A percentile compares a stretch with the other conserved stretches of the same genome.
phyloP scores from a whole-genome alignment of 441 rosid genomes.

The Populus tomentosa region DNA sequence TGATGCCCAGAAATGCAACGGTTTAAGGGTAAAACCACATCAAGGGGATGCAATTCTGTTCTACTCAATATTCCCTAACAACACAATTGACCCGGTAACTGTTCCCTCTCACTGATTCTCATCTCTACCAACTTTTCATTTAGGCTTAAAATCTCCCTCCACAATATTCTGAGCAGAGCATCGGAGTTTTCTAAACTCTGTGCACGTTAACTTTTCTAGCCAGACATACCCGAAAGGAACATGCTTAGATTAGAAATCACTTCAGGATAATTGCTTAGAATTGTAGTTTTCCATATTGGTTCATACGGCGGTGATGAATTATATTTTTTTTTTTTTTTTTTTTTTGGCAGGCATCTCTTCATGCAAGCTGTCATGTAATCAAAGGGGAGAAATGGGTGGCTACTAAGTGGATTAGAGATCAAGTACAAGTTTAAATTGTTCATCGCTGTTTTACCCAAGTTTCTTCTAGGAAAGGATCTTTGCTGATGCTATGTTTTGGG shows the following conservation, averaged over 20 bases:
- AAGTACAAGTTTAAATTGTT: slow-evolving; percentile 27
- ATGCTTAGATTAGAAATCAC: not conserved
- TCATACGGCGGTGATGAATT: too few species aligned
- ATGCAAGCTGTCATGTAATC: slow-evolving; percentile 78
- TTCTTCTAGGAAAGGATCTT: too few species aligned
- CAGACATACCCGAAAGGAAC: too few species aligned
- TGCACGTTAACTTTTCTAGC: too few species aligned
- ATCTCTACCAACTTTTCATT: not conserved
- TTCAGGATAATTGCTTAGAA: too few species aligned
- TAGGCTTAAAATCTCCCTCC: too few species aligned
- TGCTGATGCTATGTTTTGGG: not conserved
- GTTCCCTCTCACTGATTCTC: not conserved
- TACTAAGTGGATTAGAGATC: slow-evolving; percentile 86
- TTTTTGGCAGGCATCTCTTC: slow-evolving; percentile 62
- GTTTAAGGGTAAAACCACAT: slow-evolving; percentile 54
- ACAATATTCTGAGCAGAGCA: too few species aligned
- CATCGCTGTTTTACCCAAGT: not conserved
- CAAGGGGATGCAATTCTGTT: slow-evolving; percentile 67
- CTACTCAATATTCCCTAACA: slow-evolving; percentile 53
- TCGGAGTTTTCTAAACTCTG: too few species aligned
- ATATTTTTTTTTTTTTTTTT: too few species aligned
- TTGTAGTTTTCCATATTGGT: too few species aligned
- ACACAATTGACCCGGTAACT: slow-evolving; percentile 56
- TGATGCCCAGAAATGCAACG: slow-evolving; percentile 41
- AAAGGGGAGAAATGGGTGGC: slow-evolving; percentile 94